A percentile compares a stretch with the other conserved stretches of the same genome.
Conservation (phyloP, 2,329 filamentous ascomycete genomes). For the Fusarium zealandicum region DNA sequence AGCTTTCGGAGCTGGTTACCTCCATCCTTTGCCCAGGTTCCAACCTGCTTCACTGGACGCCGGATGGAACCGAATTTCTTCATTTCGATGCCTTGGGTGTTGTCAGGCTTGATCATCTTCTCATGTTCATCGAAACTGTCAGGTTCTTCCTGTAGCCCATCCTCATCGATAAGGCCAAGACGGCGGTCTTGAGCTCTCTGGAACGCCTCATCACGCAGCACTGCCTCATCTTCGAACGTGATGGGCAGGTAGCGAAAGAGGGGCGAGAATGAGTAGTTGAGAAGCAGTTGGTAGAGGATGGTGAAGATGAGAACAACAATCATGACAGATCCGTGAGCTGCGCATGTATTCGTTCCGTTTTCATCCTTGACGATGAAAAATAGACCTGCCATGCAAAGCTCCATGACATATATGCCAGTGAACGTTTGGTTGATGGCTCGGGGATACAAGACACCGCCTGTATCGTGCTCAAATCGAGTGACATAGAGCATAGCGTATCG, state of each 20-base stretch:
- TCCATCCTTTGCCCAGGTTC: conserved; percentile 51
- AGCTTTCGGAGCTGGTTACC: conserved; percentile 58
- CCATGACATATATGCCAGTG: conserved; percentile 93
- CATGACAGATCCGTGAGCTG: conserved; percentile 85
- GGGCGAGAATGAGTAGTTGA: conserved; percentile 85
- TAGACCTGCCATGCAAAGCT: conserved; percentile 85
- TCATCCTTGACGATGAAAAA: conserved; percentile 80
- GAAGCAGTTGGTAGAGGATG: conserved; percentile 75
- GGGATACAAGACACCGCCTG: conserved; percentile 90
- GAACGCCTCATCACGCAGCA: conserved; percentile 89
- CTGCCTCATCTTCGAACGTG: conserved; percentile 93
- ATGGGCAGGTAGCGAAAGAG: conserved; percentile 90
- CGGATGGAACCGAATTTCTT: conserved; percentile 50
- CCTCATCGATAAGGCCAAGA: conserved; percentile 66
- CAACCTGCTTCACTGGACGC: conserved; percentile 55
- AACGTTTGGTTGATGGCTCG: conserved; percentile 95
- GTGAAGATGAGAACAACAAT: conserved; percentile 77
- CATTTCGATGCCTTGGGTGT: conserved; percentile 51
- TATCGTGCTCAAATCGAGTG: conserved; percentile 87
- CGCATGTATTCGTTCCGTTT: conserved; percentile 62
- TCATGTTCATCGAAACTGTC: conserved; percentile 53
- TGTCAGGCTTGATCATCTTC: conserved; percentile 41
- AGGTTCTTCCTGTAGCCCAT: conserved; percentile 55
- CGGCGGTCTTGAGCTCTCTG: conserved; percentile 77
- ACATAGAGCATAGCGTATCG: conserved; percentile 98